A percentile compares a stretch with the other conserved stretches of the same genome.
phyloP scores from a whole-genome alignment of 352 stramenopile genomes.

The Pythium angustatum region DNA sequence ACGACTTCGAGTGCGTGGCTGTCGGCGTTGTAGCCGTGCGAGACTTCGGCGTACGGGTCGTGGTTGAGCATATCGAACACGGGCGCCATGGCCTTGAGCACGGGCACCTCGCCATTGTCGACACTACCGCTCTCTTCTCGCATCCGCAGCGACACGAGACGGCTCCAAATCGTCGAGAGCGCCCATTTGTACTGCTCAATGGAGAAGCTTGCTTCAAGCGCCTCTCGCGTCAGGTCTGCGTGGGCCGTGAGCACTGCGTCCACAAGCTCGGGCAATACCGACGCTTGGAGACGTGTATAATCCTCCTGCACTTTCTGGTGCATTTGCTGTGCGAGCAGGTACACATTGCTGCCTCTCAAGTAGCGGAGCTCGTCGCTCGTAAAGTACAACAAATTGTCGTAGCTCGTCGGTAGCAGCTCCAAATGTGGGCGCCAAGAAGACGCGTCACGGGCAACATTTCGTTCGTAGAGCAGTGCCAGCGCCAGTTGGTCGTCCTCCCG shows the following conservation, averaged over 20 bases:
- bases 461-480: constrained; percentile 73
- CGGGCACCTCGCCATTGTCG: not conserved
- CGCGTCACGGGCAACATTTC: constrained; percentile 38
- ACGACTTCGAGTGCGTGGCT: constrained; percentile 62
- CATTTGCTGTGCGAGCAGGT: constrained; percentile 67
- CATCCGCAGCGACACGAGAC: constrained; percentile 73
- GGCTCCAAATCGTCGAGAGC: constrained; percentile 86
- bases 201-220: constrained; percentile 45
- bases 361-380: constrained; percentile 34
- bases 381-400: constrained; percentile 80
- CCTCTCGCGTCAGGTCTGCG: constrained; percentile 34
- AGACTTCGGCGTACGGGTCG: constrained; percentile 72
- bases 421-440: constrained; percentile 74
- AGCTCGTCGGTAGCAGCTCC: constrained; percentile 50
- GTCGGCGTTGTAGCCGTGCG: constrained; percentile 59
- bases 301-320: constrained; percentile 52
- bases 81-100: constrained; percentile 78
- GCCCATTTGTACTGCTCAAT: constrained; percentile 81
- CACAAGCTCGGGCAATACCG: constrained; percentile 53
- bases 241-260: constrained; percentile 33
- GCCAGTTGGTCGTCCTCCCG: constrained; percentile 70
- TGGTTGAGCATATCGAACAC: constrained; percentile 90
- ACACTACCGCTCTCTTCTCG: not conserved
- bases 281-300: constrained; percentile 42
- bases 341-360: constrained; percentile 65